phyloP scores from a whole-genome alignment of 805 yeast genomes.

The Zygoascus tannicola region DNA sequence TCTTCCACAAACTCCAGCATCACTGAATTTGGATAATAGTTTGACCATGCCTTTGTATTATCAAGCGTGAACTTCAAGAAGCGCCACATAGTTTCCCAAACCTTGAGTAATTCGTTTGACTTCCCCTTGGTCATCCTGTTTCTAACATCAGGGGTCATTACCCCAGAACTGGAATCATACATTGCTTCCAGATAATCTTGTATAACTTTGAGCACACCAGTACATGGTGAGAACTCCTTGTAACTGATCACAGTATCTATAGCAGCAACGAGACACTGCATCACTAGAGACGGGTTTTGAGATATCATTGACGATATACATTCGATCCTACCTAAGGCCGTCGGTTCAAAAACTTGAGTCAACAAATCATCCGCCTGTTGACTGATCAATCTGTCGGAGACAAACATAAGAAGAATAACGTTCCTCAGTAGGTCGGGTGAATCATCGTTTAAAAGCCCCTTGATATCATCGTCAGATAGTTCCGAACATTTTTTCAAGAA shows the following conservation, averaged over 20 bases:
- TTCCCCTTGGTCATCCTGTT: conserved; percentile 20
- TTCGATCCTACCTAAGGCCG: conserved; percentile 56
- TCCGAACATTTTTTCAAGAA: conserved; percentile 24
- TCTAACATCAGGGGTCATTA: conserved; percentile 29
- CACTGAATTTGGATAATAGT: conserved; percentile 42
- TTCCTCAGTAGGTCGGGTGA: conserved; percentile 44
- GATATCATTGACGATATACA: conserved; percentile 51
- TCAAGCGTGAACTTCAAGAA: conserved; percentile 60
- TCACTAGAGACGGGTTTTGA: conserved; percentile 35
- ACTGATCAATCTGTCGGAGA: conserved; percentile 48
- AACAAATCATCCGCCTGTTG: conserved; percentile 64
- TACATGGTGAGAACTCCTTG: conserved; percentile 60
- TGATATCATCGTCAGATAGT: conserved; percentile 30
- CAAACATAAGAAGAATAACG: conserved; percentile 65
- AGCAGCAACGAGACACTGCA: conserved; percentile 41
- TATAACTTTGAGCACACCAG: conserved; percentile 60
- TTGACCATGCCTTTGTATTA: conserved; percentile 70
- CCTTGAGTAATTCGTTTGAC: conserved; percentile 29
- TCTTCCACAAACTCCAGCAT: conserved; percentile 80
- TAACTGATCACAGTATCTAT: conserved; percentile 38
- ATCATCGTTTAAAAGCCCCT: conserved; percentile 20
- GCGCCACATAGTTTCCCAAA: conserved; percentile 69
- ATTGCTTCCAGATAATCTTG: conserved; percentile 63
- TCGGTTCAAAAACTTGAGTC: conserved; percentile 59
- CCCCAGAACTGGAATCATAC: conserved; percentile 58